Evolutionary conservation across 169 alveolate species (phyloP).

Genomic region (Theileria equi): DNA sequence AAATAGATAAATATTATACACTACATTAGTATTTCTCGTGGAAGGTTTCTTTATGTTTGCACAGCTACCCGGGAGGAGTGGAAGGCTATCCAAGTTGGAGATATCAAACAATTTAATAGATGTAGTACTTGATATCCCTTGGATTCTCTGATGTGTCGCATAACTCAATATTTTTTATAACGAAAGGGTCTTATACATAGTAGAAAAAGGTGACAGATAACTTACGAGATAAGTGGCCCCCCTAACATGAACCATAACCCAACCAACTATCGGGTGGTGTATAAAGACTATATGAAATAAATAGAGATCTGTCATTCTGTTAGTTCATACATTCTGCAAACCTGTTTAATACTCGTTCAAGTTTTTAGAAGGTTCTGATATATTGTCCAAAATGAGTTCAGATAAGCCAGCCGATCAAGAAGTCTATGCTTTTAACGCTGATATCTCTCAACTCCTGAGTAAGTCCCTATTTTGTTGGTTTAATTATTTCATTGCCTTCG

Average conservation of each 20-base stretch:
- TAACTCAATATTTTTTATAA: background rate
- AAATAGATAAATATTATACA: too few relatives aligned
- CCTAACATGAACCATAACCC: background rate
- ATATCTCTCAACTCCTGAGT: slow-evolving; percentile 95
- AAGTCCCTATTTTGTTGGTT: slow-evolving; percentile 20
- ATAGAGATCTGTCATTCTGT: too few relatives aligned
- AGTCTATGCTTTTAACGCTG: slow-evolving; percentile 97
- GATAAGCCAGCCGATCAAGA: slow-evolving; percentile 75
- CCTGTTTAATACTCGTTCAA: background rate
- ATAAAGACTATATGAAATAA: background rate
- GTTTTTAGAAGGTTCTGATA: background rate
- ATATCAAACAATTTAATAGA: too few relatives aligned
- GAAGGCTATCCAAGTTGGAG: too few relatives aligned
- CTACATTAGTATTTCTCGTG: too few relatives aligned
- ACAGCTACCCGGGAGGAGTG: too few relatives aligned
- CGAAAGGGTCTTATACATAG: slow-evolving; percentile 1
- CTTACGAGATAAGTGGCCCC: background rate
- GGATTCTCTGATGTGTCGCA: too few relatives aligned
- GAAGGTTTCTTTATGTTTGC: too few relatives aligned
- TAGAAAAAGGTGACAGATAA: slow-evolving; percentile 1
- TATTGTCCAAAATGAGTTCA: slow-evolving; percentile 1
- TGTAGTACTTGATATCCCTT: too few relatives aligned
- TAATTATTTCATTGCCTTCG: background rate
- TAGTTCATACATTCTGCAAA: background rate
- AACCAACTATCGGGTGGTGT: background rate